Percentiles rank a stretch among this genome's conserved stretches.
Conservation (phyloP, 108 stramenopile species). For the Craspedostauros australis region DNA sequence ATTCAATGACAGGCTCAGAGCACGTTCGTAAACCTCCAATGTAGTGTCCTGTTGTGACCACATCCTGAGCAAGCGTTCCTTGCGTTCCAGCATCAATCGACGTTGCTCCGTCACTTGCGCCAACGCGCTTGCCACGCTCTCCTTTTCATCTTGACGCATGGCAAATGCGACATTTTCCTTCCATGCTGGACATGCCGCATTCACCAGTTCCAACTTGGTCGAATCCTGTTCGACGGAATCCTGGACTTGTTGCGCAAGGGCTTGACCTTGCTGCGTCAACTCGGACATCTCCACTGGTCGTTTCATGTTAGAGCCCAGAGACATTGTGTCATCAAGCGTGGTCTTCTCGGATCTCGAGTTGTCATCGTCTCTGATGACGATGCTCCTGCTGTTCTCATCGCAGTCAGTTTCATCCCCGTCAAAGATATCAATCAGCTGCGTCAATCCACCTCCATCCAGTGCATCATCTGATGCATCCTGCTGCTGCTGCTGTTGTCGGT, state of each 20-base stretch:
- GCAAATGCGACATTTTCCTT: conserved; percentile 43
- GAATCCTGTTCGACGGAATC: conserved; percentile 3
- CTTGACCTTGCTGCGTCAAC: conserved; percentile 16
- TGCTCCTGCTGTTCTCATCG: not conserved
- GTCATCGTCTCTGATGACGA: not conserved
- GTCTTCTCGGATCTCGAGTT: not conserved
- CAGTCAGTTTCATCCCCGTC: not conserved
- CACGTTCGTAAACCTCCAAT: conserved; percentile 24
- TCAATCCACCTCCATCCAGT: too few relatives aligned
- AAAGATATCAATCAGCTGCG: not conserved
- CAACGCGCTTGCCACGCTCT: conserved; percentile 21
- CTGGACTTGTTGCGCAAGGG: conserved; percentile 6
- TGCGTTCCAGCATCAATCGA: conserved; percentile 1
- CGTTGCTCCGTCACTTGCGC: conserved; percentile 15
- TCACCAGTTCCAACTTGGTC: conserved; percentile 1
- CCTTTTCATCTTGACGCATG: conserved; percentile 20
- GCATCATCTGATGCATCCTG: too few relatives aligned
- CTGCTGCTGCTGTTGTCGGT: too few relatives aligned
- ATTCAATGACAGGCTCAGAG: conserved; percentile 13
- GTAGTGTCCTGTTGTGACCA: conserved; percentile 12
- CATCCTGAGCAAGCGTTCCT: conserved; percentile 14
- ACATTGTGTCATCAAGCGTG: not conserved
- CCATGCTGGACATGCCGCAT: conserved; percentile 36
- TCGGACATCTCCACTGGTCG: conserved; percentile 5
- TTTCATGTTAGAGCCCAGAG: not conserved